Base-by-base conservation (phyloP, 1,284 basidiomycete species). In the Ustanciosporium gigantosporum region DNA sequence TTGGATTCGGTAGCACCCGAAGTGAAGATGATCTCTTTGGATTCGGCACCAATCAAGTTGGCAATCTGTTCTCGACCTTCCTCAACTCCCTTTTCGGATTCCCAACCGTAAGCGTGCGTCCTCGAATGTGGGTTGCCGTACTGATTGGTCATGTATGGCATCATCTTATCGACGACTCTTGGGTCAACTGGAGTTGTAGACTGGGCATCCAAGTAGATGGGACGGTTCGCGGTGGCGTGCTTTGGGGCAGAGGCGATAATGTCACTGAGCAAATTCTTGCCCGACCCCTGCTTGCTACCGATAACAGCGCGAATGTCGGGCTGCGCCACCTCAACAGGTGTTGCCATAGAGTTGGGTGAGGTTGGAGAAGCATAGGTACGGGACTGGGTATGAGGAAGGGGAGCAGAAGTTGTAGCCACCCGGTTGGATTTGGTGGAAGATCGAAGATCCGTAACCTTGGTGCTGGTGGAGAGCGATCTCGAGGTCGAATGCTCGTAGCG, bases 81-180 rank as follows among this genome's bases (percentile, higher is more conserved):
- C 78, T 98, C 94, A 5, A 96, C 90, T 0, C 88, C 93, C 69
- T 88, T 84, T 77, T 98, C 95, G 5, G 94, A 91, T 80, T 99
- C 95, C 95, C 95, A 98, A 5, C 95, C 95, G 79, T 97, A 98
- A 0, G 94, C 91, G 79, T 98, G 95, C 23, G 95, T 98, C 52
- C 93, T 86, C 74, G 90, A 94, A 76, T 98, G 95, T 8, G 95
- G 95, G 81, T 99, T 99, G 6, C 95, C 95, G 75, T 89, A 98
- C 79, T 93, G 91, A 79, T 98, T 91, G 14, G 94, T 95, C 69
- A 93, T 82, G 79, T 86, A 96, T 0, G 95, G 95, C 44, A 99
- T 82, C 94, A 98, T 99, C 22, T 89, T 87, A 79, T 98, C 95
- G 49, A 98, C 83, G 4, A 98, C 95, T 51, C 95, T 87, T 23